Evolutionary conservation across 1,284 basidiomycete genomes (phyloP), one percentile per base, ranked within the genome.

Genomic region (Heterobasidion irregulare): DNA sequence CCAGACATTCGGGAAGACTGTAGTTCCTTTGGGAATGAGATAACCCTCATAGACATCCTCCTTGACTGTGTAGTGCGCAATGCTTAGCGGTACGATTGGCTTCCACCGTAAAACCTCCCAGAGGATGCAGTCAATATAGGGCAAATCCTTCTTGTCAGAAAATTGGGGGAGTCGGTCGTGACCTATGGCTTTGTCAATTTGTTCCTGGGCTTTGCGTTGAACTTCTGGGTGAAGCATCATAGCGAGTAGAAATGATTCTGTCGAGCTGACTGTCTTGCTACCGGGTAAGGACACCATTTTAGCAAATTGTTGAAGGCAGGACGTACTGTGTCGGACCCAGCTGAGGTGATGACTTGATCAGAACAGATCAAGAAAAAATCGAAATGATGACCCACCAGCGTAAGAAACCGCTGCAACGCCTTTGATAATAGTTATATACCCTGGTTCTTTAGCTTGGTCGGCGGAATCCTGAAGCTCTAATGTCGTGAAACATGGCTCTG

Each of bases 361-460:
- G 3, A 16, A 32, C 41, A 8, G 32, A 13, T 12, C 34, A 35
- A 9, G 16, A 3, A 44, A 50, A 43, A 36, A 50, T n/a, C 38
- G 38, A 41, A n/a, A 41, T 41, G 18, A 12, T 15, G n/a, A 19
- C 59, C 35, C 45, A 67, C 66, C 66, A 9, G 57, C 56, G 53
- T 65, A 67, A 16, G 66, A 56, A 2, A 62, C 59, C 1, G 59
- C 63, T 19, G 63, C 62, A 8, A 61, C 59, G 6, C 58, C 56
- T 47, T 65, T 66, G 46, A 67, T 63, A 35, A 63, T 60, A 2
- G 61, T 53, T 52, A 63, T 62, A 18, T 63, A 16, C 61, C 59
- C 32, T 58, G 34, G 8, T 32, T 53, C 38, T 32, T 19, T 15
- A 8, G 41, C 1, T 56, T 59, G n/a, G 58, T 50, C 2, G 54